These are phyloP conservation scores for Colletotrichum sp. DNA, from an alignment of 2,329 filamentous ascomycete genomes.

Conservation along the genomic window DNA sequence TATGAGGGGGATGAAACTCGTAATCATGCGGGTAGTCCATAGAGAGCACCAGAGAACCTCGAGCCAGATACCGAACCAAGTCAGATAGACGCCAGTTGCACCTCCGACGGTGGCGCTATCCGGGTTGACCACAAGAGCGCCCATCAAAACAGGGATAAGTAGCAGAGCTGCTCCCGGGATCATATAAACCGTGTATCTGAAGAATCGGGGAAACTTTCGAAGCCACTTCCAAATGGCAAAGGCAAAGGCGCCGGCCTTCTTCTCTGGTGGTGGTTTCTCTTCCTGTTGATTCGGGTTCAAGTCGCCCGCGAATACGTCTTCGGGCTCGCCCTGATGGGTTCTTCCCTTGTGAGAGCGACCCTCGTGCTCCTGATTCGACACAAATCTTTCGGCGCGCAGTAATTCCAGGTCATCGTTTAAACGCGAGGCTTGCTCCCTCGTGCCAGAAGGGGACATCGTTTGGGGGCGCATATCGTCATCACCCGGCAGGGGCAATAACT, in stretches of 20 bases:
- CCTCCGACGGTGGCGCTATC: slow-evolving; percentile 55
- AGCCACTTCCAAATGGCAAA: slow-evolving; percentile 45
- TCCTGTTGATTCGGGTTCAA: slow-evolving; percentile 19
- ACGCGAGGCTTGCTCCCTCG: slow-evolving; percentile 36
- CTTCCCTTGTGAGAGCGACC: slow-evolving; percentile 31
- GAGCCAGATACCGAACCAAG: slow-evolving; percentile 96
- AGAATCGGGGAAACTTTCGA: slow-evolving; percentile 52
- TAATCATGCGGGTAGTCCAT: slow-evolving; percentile 72
- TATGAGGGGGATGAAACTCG: slow-evolving; percentile 51
- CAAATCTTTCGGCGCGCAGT: slow-evolving; percentile 48
- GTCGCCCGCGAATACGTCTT: slow-evolving; percentile 46
- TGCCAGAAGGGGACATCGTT: slow-evolving; percentile 3
- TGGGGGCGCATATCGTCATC: neutral
- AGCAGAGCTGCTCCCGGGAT: slow-evolving; percentile 49
- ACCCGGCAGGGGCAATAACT: neutral
- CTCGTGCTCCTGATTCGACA: slow-evolving; percentile 48
- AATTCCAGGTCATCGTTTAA: slow-evolving; percentile 55
- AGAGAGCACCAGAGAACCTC: slow-evolving; percentile 91
- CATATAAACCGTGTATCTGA: slow-evolving; percentile 54
- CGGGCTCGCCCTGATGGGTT: slow-evolving; percentile 38
- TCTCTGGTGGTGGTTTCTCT: slow-evolving; percentile 15
- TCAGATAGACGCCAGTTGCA: slow-evolving; percentile 75
- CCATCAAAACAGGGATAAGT: slow-evolving; percentile 50
- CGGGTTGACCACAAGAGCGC: slow-evolving; percentile 40
- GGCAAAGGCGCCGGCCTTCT: slow-evolving; percentile 28